Base-by-base conservation (phyloP, 2,329 filamentous ascomycete species). In the Hymenoscyphus fraxineus region DNA sequence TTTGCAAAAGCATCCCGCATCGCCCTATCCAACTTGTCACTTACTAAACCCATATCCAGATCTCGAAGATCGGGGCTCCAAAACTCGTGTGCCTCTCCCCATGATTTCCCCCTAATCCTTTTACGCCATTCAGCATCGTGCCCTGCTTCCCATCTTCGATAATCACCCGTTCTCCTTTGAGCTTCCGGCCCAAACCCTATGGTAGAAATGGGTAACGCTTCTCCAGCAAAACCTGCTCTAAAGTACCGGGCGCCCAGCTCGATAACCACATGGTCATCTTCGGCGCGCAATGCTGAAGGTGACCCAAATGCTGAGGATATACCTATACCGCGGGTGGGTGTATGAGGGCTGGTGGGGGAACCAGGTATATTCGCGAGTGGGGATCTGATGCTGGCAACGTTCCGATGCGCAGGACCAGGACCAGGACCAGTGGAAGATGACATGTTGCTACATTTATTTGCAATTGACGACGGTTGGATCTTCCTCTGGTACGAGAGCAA, bases 191-290 rank as follows among this genome's bases (percentile, higher is more conserved):
- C 86, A 75, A 93, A 94, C 27, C 84, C 81, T 27, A 93, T 79
- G 15, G 83, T 82, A 0, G 82, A 84, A 75, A 94, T 96, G 70
- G 93, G 93, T 2, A 82, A 78, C 55, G 88, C 84, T 76, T 97
- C 93, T 60, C 93, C 93, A 6, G 93, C 91, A 74, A 97, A 95
- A 0, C 95, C 95, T 10, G 90, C 88, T 56, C 90, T 87, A 32
- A 98, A 77, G 76, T 87, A 89, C 27, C 94, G 86, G 10, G 91
- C 85, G 0, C 93, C 93, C 41, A 98, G 76, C 75, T 98, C 93
- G 60, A 97, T 81, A 54, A 99, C 84, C 5, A 97, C 78, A 6
- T 89, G 82, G 70, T 97, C 95, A 73, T 99, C 95, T 72, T 97
- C 93, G 72, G 88, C 80, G 72, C 88, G 81, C 70, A 90, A 76